A percentile compares a stretch with the other conserved stretches of the same genome.
Conservation (phyloP, 306 rosid genomes). For the Cucurbita ficifolia region DNA sequence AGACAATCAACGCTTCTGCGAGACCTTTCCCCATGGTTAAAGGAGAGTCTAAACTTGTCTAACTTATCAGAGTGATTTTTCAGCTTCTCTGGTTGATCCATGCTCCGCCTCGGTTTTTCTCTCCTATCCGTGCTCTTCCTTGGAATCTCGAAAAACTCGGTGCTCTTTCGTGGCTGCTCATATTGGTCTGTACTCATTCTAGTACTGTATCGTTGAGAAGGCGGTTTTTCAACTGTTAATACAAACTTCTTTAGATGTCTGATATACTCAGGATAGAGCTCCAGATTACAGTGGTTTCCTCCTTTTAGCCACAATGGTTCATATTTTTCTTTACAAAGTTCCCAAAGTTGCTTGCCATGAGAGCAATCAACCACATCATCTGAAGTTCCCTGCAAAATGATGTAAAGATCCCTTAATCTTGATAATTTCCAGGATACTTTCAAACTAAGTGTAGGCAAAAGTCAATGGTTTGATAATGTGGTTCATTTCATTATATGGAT, state of each 20-base stretch:
- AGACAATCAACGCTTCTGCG: conserved; percentile 52
- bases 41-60: conserved; percentile 35
- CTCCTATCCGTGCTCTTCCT: conserved; percentile 54
- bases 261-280: conserved; percentile 52
- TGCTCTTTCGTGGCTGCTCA: conserved; percentile 50
- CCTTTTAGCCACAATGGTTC: conserved; percentile 68
- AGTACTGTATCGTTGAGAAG: conserved; percentile 32
- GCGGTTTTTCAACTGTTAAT: conserved; percentile 40
- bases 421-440: background rate
- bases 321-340: conserved; percentile 56
- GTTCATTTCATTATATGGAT: background rate
- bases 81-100: conserved; percentile 39
- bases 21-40: conserved; percentile 42
- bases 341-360: conserved; percentile 65
- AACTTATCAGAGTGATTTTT: conserved; percentile 34
- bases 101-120: conserved; percentile 57
- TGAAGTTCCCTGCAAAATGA: conserved; percentile 43
- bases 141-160: conserved; percentile 37
- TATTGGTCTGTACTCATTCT: conserved; percentile 43
- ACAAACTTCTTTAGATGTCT: conserved; percentile 54
- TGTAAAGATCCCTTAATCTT: background rate
- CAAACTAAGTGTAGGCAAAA: background rate
- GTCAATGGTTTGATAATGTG: background rate
- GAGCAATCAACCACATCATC: conserved; percentile 65
- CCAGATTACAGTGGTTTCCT: conserved; percentile 54